These are phyloP conservation scores for Cutaneotrichosporon dermatis DNA, from an alignment of 1,284 basidiomycete species.

Conservation along the genomic window DNA sequence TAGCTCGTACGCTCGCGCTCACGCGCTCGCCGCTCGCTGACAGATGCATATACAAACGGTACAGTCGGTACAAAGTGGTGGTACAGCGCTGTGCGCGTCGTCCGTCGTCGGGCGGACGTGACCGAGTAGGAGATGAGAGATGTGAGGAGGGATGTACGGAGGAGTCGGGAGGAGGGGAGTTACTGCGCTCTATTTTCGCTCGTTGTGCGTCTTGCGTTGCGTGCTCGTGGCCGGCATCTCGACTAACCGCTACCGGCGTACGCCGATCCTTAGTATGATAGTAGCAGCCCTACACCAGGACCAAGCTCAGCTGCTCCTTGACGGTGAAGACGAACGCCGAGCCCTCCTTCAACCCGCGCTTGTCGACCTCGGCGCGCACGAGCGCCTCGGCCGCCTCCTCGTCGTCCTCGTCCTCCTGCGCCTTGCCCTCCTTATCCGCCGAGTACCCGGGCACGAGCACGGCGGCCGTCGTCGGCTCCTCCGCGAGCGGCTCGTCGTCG, in stretches of 20 bases:
- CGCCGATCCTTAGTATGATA: too few relatives aligned
- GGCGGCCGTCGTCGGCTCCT: not conserved
- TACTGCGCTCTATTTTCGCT: too few relatives aligned
- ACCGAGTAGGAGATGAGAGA: too few relatives aligned
- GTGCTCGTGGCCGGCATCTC: too few relatives aligned
- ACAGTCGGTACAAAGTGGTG: not conserved
- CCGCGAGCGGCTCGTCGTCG: conserved; percentile 6
- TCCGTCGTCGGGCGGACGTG: too few relatives aligned
- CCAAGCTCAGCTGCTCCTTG: conserved; percentile 41
- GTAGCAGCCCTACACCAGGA: conserved; percentile 33
- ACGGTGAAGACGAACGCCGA: conserved; percentile 41
- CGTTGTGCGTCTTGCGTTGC: too few relatives aligned
- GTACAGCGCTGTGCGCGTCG: too few relatives aligned
- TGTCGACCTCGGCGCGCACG: conserved; percentile 36
- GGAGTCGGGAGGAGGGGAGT: too few relatives aligned
- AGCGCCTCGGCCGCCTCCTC: conserved; percentile 37
- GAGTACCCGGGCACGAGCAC: not conserved
- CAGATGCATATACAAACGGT: conserved; percentile 1
- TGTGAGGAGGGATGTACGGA: too few relatives aligned
- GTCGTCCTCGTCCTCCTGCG: conserved; percentile 32
- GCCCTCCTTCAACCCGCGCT: conserved; percentile 37
- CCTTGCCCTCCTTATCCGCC: not conserved
- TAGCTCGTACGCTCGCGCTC: too few relatives aligned
- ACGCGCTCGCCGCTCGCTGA: not conserved
- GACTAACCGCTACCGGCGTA: too few relatives aligned